Percentiles rank a stretch among this genome's conserved stretches.
phyloP scores from a whole-genome alignment of 495 filamentous ascomycete species.

The Chaetomium cochliodes region DNA sequence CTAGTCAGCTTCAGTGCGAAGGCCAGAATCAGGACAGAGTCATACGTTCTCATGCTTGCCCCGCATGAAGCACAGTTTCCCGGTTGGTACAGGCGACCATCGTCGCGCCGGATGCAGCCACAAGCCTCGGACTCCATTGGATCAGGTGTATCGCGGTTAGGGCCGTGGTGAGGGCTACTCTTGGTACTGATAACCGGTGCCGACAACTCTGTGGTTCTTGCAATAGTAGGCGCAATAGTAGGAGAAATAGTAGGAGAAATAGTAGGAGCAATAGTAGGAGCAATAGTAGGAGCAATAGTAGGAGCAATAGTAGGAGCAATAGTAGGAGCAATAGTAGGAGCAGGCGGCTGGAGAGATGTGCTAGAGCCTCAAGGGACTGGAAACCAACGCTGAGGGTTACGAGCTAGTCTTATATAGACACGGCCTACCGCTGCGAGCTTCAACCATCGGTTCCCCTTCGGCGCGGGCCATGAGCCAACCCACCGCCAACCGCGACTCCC shows the following conservation, averaged over 20 bases:
- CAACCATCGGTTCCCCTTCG: constrained; percentile 11
- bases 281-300: too few species aligned
- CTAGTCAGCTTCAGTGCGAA: background rate
- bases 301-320: too few species aligned
- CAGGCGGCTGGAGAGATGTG: background rate
- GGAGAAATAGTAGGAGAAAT: too few species aligned
- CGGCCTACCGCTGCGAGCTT: background rate
- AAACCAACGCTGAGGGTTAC: background rate
- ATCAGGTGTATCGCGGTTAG: background rate
- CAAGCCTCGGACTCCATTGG: constrained; percentile 18
- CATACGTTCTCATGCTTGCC: constrained; percentile 23
- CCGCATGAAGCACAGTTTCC: constrained; percentile 9
- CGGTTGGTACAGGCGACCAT: constrained; percentile 14
- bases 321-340: background rate
- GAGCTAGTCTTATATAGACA: constrained; percentile 13
- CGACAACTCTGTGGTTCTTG: background rate
- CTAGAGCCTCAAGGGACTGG: background rate
- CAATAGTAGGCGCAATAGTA: background rate
- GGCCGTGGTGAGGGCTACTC: background rate
- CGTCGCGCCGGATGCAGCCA: constrained; percentile 8
- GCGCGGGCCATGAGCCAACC: constrained; percentile 8
- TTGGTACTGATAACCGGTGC: background rate
- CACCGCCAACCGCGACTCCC: constrained; percentile 27
- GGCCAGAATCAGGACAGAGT: background rate
- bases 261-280: too few species aligned